Conservation (phyloP, 768 basidiomycete species). For the Kwoniella pini region DNA sequence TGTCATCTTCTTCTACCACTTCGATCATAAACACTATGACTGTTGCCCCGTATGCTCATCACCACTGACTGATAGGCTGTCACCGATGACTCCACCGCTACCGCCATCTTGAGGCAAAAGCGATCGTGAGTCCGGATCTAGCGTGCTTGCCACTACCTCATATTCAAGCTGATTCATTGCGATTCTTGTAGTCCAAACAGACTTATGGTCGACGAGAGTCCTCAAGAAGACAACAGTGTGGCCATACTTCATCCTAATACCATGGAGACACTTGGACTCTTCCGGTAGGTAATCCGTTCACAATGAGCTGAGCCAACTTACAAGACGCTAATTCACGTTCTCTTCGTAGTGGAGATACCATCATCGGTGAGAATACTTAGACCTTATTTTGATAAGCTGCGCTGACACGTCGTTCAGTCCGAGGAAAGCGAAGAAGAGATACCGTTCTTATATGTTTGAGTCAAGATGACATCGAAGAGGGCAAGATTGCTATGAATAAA, state of each 20-base stretch:
- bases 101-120: constrained; percentile 94
- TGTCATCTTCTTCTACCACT: background rate
- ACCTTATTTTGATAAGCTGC: background rate
- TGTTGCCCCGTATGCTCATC: background rate
- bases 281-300: constrained; percentile 60
- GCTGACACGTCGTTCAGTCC: constrained; percentile 49
- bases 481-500: constrained; percentile 98
- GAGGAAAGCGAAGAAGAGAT: constrained; percentile 96
- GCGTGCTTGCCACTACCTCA: background rate
- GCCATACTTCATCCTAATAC: constrained; percentile 94
- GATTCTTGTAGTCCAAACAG: constrained; percentile 78
- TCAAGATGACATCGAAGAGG: constrained; percentile 95
- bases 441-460: constrained; percentile 96
- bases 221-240: constrained; percentile 96
- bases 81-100: constrained; percentile 62
- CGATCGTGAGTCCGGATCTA: constrained; percentile 75
- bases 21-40: background rate
- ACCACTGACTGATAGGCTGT: constrained; percentile 22
- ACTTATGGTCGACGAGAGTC: constrained; percentile 92
- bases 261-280: constrained; percentile 89
- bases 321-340: background rate
- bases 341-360: constrained; percentile 71
- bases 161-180: constrained; percentile 1
- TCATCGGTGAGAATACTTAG: constrained; percentile 70
- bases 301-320: no score